Percentiles rank a stretch among this genome's conserved stretches.
These are phyloP conservation scores for Arthrobotrys musiformis DNA, from an alignment of 2,329 filamentous ascomycete genomes.

Conservation along the genomic window DNA sequence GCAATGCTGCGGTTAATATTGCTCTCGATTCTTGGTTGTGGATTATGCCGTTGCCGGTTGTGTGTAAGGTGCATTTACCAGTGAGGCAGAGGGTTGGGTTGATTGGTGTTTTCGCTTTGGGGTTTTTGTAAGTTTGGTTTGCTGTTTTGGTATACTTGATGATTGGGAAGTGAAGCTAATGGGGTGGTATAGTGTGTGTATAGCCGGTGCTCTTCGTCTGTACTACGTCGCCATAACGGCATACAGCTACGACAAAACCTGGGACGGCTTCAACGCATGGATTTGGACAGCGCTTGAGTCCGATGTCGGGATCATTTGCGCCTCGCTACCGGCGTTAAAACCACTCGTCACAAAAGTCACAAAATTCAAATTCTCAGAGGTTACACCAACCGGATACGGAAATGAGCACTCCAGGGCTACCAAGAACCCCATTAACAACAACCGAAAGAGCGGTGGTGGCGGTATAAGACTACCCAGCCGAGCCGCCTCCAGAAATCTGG, in stretches of 20 bases:
- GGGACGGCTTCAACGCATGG: constrained; percentile 53
- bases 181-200: constrained; percentile 22
- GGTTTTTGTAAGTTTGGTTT: constrained; percentile 37
- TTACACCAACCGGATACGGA: constrained; percentile 29
- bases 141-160: background rate
- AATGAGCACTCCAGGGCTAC: constrained; percentile 25
- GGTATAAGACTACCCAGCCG: constrained; percentile 30
- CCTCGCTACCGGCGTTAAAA: constrained; percentile 46
- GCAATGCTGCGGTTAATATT: constrained; percentile 53
- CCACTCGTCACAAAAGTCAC: constrained; percentile 49
- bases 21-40: constrained; percentile 48
- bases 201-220: constrained; percentile 40
- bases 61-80: constrained; percentile 42
- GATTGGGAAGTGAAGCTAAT: background rate
- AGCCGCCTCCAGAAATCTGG: constrained; percentile 30
- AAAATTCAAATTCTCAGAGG: constrained; percentile 54
- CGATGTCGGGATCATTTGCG: constrained; percentile 54
- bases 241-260: constrained; percentile 43
- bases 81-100: constrained; percentile 43
- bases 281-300: constrained; percentile 53
- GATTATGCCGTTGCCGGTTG: constrained; percentile 47
- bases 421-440: constrained; percentile 15
- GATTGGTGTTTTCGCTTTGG: constrained; percentile 44
- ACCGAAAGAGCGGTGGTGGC: constrained; percentile 26
- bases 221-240: constrained; percentile 50